Percentiles rank a stretch among this genome's conserved stretches.
These are phyloP conservation scores for Salix arbutifolia DNA, from an alignment of 345 rosid species.

Conservation along the genomic window DNA sequence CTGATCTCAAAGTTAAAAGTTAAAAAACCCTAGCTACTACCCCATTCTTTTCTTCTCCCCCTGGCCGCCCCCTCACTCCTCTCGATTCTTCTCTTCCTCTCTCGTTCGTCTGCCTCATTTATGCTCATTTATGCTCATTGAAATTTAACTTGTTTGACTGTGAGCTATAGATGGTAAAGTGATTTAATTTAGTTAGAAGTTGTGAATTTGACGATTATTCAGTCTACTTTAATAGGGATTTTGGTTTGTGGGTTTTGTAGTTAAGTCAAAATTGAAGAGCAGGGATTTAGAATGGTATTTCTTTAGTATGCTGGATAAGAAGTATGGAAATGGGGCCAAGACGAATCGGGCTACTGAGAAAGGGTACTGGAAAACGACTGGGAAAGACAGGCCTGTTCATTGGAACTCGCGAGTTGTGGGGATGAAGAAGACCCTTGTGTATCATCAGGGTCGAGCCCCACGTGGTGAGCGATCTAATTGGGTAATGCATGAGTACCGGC, in stretches of 20 bases:
- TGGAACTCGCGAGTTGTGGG: constrained; percentile 50
- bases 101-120: too few species aligned
- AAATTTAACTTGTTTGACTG: background rate
- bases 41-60: too few species aligned
- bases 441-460: constrained; percentile 85
- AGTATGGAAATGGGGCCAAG: constrained; percentile 78
- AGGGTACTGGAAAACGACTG: constrained; percentile 97
- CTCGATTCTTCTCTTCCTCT: too few species aligned
- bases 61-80: too few species aligned
- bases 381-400: constrained; percentile 69
- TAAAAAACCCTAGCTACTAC: too few species aligned
- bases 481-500: constrained; percentile 98
- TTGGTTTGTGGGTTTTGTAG: constrained; percentile 30
- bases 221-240: background rate
- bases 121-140: too few species aligned
- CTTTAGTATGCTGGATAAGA: constrained; percentile 72
- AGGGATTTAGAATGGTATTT: constrained; percentile 98
- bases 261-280: constrained; percentile 66
- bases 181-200: background rate
- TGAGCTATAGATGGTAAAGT: background rate
- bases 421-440: constrained; percentile 98
- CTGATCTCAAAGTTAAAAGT: too few species aligned
- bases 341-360: constrained; percentile 90
- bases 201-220: background rate
- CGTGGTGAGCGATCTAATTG: constrained; percentile 76